Base-by-base conservation (phyloP, 176 grass and related monocot genomes). In the Triticum monococcum region DNA sequence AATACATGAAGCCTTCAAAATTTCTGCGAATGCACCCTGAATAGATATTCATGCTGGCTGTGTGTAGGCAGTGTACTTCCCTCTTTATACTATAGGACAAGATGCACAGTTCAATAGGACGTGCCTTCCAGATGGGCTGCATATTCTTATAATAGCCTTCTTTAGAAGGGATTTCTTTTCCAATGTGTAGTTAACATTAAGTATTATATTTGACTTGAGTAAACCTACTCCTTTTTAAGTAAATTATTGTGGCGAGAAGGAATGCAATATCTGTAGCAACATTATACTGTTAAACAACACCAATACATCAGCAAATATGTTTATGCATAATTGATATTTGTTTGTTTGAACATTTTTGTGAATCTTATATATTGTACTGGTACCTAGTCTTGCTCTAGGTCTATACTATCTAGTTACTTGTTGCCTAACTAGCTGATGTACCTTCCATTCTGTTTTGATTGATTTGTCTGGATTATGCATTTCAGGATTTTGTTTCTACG, bases 111-210 rank as follows among this genome's bases (percentile, higher is more conserved):
- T 43, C 13, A 80, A 66, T 64, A 80, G 36, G 59, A 43, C 37
- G 4, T 43, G 59, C 63, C 59, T 80, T 64, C 59, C 78, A 28
- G 24, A 43, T 43, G 8, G n/a, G 12, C 60, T 80, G 13, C n/a
- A 28, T 38, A 64, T 64, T 63, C 5, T 78, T 78, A 23, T 17
- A 80, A 80, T 45, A 20, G 5, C 4, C 14, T 80, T 41, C 8
- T 80, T 80, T 80, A 46, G 38, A 80, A 66, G 24, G 9, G 78
- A 66, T 67, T 37, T 3, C 12, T 78, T 78, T 81, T 80, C 25
- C 24, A 45, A 5, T 31, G 46, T 67, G 10, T 13, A 32, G 5
- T 32, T 32, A 81, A 46, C 9, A 22, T 66, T 46, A 43, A 18
- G 43, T 41, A 17, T 18, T 80, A 64, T 62, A 64, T 20, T 67